phyloP scores from a whole-genome alignment of 139 green algal species.

The Helicosporidium sp. region DNA sequence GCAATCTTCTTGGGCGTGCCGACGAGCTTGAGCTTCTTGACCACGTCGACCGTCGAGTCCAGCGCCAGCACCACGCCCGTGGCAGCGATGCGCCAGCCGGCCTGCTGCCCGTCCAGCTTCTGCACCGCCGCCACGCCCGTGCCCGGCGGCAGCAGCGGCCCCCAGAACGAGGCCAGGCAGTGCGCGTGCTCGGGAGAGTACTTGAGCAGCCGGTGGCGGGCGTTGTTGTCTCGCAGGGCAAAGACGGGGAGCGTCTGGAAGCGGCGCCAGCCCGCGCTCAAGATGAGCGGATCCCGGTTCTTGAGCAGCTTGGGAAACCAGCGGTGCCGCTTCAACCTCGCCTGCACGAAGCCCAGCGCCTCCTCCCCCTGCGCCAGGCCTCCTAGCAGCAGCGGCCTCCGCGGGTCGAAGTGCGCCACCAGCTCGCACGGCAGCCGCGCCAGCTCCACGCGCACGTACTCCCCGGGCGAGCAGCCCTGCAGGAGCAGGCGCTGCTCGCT shows the following conservation, averaged over 20 bases:
- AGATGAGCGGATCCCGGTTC: slow-evolving; percentile 77
- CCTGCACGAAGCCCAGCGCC: slow-evolving; percentile 60
- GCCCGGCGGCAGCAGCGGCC: slow-evolving; percentile 63
- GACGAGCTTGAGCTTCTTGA: slow-evolving; percentile 97
- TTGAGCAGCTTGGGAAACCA: slow-evolving; percentile 74
- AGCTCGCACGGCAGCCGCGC: slow-evolving; percentile 75
- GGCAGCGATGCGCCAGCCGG: slow-evolving; percentile 64
- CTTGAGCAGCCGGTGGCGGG: slow-evolving; percentile 69
- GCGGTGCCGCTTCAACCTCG: slow-evolving; percentile 61
- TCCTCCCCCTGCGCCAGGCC: slow-evolving; percentile 61
- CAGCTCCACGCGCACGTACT: slow-evolving; percentile 74
- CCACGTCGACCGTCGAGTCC: slow-evolving; percentile 47
- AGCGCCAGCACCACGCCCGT: slow-evolving; percentile 79
- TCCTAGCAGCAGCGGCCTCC: slow-evolving; percentile 65
- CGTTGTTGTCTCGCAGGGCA: slow-evolving; percentile 72
- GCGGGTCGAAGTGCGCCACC: slow-evolving; percentile 57
- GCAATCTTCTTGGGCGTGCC: slow-evolving; percentile 65
- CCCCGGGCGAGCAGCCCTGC: slow-evolving; percentile 45
- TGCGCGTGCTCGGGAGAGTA: slow-evolving; percentile 98
- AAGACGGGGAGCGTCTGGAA: slow-evolving; percentile 83
- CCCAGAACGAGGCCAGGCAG: slow-evolving; percentile 64
- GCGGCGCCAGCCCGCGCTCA: slow-evolving; percentile 77
- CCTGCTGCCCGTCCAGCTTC: slow-evolving; percentile 14
- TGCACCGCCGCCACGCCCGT: slow-evolving; percentile 50
- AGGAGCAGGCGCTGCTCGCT: slow-evolving; percentile 43